Percentiles rank a stretch among this genome's conserved stretches.
These are phyloP conservation scores for Didymella segeticola DNA, from an alignment of 2,329 filamentous ascomycete genomes.

Conservation along the genomic window DNA sequence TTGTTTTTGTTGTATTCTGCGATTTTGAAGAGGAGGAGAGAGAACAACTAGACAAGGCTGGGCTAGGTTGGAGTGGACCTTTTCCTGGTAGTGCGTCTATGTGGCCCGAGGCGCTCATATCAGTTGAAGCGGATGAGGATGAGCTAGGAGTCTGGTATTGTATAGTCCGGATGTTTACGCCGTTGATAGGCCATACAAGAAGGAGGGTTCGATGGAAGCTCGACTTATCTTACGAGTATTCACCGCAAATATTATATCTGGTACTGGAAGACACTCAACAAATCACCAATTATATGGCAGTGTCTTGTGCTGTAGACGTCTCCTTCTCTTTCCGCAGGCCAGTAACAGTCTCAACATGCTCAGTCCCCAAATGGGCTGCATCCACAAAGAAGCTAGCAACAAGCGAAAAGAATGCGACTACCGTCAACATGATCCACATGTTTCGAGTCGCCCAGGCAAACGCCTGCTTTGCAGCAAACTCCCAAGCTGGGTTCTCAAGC, in stretches of 20 bases:
- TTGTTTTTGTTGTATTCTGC: background rate
- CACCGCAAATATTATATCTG: no score
- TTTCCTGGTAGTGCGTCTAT: background rate
- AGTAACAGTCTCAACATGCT: conserved; percentile 57
- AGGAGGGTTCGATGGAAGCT: no score
- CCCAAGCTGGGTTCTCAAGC: conserved; percentile 56
- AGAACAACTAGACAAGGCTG: background rate
- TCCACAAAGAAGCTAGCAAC: conserved; percentile 49
- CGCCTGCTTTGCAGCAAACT: conserved; percentile 49
- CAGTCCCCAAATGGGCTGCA: conserved; percentile 48
- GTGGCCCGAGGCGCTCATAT: background rate
- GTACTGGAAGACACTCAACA: no score
- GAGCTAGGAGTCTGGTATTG: no score
- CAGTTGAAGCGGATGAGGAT: no score
- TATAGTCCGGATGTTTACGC: no score
- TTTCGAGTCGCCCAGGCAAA: conserved; percentile 54
- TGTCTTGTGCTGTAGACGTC: no score
- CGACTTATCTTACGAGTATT: no score
- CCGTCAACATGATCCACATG: conserved; percentile 58
- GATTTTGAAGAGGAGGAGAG: background rate
- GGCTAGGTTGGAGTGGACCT: background rate
- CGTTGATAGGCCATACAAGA: no score
- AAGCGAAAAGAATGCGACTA: conserved; percentile 49
- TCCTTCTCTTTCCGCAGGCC: conserved; percentile 48
- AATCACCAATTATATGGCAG: no score